phyloP scores from a whole-genome alignment of 2,329 filamentous ascomycete species.

The Pseudogymnoascus sp. region DNA sequence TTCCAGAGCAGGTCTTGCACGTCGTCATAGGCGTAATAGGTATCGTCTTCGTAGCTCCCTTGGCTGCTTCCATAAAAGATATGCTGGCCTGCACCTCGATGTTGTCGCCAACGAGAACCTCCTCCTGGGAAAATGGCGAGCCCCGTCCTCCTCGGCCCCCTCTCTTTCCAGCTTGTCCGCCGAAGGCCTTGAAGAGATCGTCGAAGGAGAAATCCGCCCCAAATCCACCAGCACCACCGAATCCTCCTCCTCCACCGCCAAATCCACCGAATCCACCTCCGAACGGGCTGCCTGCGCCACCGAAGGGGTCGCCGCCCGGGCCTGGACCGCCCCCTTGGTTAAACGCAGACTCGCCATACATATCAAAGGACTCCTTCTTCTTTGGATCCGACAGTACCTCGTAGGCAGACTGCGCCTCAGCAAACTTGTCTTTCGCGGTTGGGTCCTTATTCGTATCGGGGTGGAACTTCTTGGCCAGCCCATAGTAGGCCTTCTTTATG shows the following conservation, averaged over 20 bases:
- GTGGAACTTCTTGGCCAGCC: conserved; percentile 93
- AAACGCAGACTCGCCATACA: conserved; percentile 82
- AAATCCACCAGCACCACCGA: conserved; percentile 55
- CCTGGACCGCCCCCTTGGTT: conserved; percentile 59
- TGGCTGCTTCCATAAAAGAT: conserved; percentile 92
- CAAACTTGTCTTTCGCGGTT: conserved; percentile 88
- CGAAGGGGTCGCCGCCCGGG: conserved; percentile 52
- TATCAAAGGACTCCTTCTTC: conserved; percentile 87
- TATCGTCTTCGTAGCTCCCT: conserved; percentile 83
- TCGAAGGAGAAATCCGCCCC: conserved; percentile 88
- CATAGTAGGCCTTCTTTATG: conserved; percentile 98
- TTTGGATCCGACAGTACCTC: conserved; percentile 87
- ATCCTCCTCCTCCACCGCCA: conserved; percentile 39
- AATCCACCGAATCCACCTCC: conserved; percentile 48
- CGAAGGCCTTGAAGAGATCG: conserved; percentile 85
- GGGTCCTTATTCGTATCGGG: conserved; percentile 97
- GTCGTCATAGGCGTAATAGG: conserved; percentile 71
- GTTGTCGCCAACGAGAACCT: conserved; percentile 83
- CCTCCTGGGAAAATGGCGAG: conserved; percentile 66
- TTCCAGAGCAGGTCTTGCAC: conserved; percentile 77
- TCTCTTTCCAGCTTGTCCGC: conserved; percentile 41
- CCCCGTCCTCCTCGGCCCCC: conserved; percentile 40
- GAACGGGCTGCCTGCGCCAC: conserved; percentile 58
- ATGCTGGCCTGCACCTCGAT: conserved; percentile 92
- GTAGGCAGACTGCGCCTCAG: conserved; percentile 87